Evolutionary conservation across 257 asterid species (phyloP).

Genomic region (Plantago major): DNA sequence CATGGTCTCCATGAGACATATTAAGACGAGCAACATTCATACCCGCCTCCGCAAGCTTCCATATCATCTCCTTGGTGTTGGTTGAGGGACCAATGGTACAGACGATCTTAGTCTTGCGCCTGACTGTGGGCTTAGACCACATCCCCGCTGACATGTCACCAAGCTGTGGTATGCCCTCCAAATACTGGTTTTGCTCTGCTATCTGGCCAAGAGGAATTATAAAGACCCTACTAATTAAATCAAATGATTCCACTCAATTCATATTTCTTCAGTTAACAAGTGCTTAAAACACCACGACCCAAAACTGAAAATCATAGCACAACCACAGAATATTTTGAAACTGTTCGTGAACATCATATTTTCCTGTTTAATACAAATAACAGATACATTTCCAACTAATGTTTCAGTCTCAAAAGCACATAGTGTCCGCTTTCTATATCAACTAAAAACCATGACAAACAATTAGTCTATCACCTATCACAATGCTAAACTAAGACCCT

Average conservation of each 20-base stretch:
- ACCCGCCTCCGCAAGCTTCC: constrained; percentile 99
- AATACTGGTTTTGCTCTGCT: constrained; percentile 46
- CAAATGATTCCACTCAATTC: neutral
- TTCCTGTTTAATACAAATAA: too few species aligned
- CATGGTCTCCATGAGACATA: constrained; percentile 99
- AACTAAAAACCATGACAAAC: too few species aligned
- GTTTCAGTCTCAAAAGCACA: too few species aligned
- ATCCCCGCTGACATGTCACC: constrained; percentile 49
- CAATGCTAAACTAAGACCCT: too few species aligned
- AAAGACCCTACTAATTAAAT: neutral
- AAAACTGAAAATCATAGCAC: too few species aligned
- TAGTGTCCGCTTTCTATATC: too few species aligned
- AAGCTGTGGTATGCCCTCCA: constrained; percentile 52
- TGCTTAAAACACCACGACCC: too few species aligned
- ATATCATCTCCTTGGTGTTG: constrained; percentile 83
- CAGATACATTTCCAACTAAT: too few species aligned
- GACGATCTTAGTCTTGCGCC: constrained; percentile 94
- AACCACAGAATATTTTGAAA: too few species aligned
- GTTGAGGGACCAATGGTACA: constrained; percentile 99
- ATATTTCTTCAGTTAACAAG: too few species aligned
- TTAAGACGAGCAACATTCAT: constrained; percentile 97
- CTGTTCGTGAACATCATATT: too few species aligned
- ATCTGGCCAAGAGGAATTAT: constrained; percentile 34
- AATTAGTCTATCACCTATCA: too few species aligned
- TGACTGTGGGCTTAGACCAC: constrained; percentile 76